Evolutionary conservation across 768 basidiomycete species (phyloP).

Genomic region (Hirschioporus abietinus): DNA sequence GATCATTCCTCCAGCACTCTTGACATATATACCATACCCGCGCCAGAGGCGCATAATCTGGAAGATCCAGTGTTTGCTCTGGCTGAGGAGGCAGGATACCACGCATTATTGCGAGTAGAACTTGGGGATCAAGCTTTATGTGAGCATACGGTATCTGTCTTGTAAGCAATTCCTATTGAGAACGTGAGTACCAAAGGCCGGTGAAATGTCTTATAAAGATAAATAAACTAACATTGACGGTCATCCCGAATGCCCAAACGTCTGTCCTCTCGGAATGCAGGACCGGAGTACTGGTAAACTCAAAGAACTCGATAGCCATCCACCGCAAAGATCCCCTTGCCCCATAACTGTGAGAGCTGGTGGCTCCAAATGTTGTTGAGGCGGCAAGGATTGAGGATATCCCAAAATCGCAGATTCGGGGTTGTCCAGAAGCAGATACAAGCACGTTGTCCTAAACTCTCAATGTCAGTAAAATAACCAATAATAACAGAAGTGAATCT

Average conservation of each 20-base stretch:
- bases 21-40: neutral
- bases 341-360: neutral
- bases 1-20: neutral
- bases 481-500: neutral
- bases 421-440: neutral
- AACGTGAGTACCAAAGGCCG: neutral
- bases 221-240: neutral
- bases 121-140: neutral
- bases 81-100: neutral
- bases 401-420: neutral
- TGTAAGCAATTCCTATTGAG: neutral
- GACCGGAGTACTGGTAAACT: neutral
- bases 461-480: neutral
- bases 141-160: neutral
- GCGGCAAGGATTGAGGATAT: neutral
- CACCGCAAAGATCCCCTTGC: neutral
- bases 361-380: neutral
- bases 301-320: neutral
- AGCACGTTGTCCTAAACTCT: neutral
- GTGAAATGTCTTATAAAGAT: neutral
- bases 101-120: neutral
- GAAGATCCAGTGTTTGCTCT: neutral
- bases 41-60: neutral
- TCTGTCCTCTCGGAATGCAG: neutral
- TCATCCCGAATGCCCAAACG: conserved; percentile 3